Conservation (phyloP, 495 filamentous ascomycete species). For the Trichoderma gamsii region DNA sequence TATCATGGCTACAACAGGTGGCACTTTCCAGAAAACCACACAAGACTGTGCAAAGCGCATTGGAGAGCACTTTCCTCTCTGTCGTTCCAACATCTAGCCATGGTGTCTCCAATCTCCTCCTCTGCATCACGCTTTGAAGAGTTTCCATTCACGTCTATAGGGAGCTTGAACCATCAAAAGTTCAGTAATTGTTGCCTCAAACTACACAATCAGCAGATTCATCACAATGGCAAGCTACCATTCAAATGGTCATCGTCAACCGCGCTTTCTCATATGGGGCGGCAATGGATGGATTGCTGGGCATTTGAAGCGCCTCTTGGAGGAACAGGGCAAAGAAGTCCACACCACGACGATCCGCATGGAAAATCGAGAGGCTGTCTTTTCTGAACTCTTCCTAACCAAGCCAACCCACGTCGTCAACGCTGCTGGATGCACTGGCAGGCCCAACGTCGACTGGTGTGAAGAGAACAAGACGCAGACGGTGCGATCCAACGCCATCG, state of each 20-base stretch:
- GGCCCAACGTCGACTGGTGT: constrained; percentile 66
- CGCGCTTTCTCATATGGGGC: constrained; percentile 56
- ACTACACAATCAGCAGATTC: background rate
- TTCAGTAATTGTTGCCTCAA: background rate
- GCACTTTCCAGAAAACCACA: too few relatives aligned
- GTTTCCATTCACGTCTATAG: background rate
- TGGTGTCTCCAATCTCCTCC: background rate
- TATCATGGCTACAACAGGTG: too few relatives aligned
- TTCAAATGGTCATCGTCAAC: constrained; percentile 21
- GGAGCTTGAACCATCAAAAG: background rate
- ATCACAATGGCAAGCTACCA: constrained; percentile 22
- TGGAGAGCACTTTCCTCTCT: too few relatives aligned
- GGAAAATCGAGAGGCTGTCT: constrained; percentile 53
- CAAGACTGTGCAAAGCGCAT: too few relatives aligned
- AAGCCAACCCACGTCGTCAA: constrained; percentile 60
- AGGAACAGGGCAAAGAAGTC: constrained; percentile 56
- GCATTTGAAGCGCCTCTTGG: constrained; percentile 56
- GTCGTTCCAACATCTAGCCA: too few relatives aligned
- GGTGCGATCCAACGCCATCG: constrained; percentile 58
- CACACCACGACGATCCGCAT: constrained; percentile 52
- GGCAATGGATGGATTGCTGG: constrained; percentile 58
- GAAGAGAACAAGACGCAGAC: constrained; percentile 61
- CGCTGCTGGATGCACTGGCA: constrained; percentile 59
- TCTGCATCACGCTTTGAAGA: background rate
- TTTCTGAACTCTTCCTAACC: constrained; percentile 48